Evolutionary conservation across 2,329 filamentous ascomycete species (phyloP).

Genomic region (Gyromitra esculenta): DNA sequence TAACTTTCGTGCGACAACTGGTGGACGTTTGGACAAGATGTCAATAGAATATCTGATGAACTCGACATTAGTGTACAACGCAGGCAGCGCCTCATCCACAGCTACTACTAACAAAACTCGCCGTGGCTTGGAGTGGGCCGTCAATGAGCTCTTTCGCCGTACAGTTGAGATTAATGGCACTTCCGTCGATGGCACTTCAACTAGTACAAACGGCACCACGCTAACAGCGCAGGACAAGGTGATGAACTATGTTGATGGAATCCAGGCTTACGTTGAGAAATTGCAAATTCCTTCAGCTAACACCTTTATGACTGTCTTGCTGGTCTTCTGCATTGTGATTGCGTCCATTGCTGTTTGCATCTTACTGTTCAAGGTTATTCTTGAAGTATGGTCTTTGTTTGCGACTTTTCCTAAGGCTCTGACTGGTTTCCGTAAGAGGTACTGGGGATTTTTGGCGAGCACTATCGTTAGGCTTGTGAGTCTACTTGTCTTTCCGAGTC

Average conservation of each 20-base stretch:
- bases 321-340: constrained; percentile 87
- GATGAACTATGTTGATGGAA: constrained; percentile 73
- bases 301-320: constrained; percentile 93
- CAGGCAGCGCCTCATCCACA: constrained; percentile 11
- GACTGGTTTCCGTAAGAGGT: constrained; percentile 88
- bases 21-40: constrained; percentile 84
- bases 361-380: constrained; percentile 86
- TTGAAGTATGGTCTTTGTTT: constrained; percentile 91
- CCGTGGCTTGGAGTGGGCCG: constrained; percentile 42
- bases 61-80: constrained; percentile 74
- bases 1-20: constrained; percentile 79
- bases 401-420: constrained; percentile 84
- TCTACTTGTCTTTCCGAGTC: constrained; percentile 1
- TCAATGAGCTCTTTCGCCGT: constrained; percentile 40
- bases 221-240: constrained; percentile 60
- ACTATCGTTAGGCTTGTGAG: constrained; percentile 79
- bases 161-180: constrained; percentile 62
- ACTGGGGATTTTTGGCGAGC: constrained; percentile 91
- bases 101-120: constrained; percentile 28
- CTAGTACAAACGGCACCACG: constrained; percentile 56
- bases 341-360: constrained; percentile 85
- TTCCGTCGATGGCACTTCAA: constrained; percentile 53
- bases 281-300: constrained; percentile 86
- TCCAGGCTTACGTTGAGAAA: constrained; percentile 84
- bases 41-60: constrained; percentile 80